These are phyloP conservation scores for Boletus pseudopeckii DNA, from an alignment of 768 basidiomycete genomes.

Conservation along the genomic window DNA sequence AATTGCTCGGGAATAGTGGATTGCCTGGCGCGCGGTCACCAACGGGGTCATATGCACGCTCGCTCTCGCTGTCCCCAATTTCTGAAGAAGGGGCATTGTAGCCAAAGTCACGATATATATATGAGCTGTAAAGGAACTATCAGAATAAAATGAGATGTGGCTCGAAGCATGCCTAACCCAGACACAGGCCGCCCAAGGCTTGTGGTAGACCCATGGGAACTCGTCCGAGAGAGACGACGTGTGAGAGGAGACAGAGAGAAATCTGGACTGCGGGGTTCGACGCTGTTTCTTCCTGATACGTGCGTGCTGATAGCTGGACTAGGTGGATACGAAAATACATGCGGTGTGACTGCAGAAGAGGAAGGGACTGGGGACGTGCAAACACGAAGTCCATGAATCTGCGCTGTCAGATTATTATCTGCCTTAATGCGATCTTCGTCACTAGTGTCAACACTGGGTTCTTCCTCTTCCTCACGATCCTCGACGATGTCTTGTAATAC, in stretches of 20 bases:
- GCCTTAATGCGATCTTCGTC: slow-evolving; percentile 19
- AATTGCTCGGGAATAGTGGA: slow-evolving; percentile 81
- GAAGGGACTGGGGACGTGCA: slow-evolving; percentile 41
- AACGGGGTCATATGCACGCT: slow-evolving; percentile 45
- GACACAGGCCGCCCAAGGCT: slow-evolving; percentile 27
- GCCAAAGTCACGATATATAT: slow-evolving; percentile 14
- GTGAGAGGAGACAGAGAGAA: slow-evolving; percentile 14
- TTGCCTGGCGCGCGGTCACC: slow-evolving; percentile 68
- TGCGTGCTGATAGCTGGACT: slow-evolving; percentile 18
- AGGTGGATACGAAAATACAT: slow-evolving; percentile 23
- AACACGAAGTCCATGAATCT: slow-evolving; percentile 59
- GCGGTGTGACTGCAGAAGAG: slow-evolving; percentile 23
- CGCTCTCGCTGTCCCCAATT: slow-evolving; percentile 26
- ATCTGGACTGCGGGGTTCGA: slow-evolving; percentile 28
- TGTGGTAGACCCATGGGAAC: slow-evolving; percentile 25
- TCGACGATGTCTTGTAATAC: slow-evolving; percentile 55
- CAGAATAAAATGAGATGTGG: background rate
- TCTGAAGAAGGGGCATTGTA: slow-evolving; percentile 18
- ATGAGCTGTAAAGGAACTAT: slow-evolving; percentile 10
- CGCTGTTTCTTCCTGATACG: slow-evolving; percentile 20
- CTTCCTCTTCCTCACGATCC: slow-evolving; percentile 49
- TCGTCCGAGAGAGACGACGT: slow-evolving; percentile 23
- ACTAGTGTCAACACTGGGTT: slow-evolving; percentile 15
- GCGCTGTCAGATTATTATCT: slow-evolving; percentile 23
- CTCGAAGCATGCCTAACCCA: slow-evolving; percentile 14